These are phyloP conservation scores for Sphaerulina populicola DNA, from an alignment of 2,329 filamentous ascomycete species.

Conservation along the genomic window DNA sequence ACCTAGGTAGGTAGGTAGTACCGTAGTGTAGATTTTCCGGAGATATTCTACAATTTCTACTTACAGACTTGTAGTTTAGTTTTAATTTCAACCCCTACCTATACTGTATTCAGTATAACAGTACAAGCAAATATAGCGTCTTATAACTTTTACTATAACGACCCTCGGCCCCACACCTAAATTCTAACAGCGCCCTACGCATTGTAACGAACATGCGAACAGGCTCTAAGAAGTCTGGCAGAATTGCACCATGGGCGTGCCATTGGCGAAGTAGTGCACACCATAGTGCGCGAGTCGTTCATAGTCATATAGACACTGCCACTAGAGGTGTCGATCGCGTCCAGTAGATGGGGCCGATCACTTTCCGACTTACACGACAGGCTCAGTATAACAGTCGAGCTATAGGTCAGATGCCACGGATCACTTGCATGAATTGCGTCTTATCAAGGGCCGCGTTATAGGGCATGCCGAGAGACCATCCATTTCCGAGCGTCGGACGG, in stretches of 20 bases:
- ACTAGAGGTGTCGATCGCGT: not conserved
- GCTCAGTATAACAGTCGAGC: not conserved
- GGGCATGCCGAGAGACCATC: not conserved
- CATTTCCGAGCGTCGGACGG: not conserved
- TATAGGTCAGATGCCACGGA: not conserved
- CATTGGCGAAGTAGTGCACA: not conserved
- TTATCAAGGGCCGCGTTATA: not conserved
- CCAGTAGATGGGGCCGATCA: not conserved
- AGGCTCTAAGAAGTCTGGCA: slow-evolving; percentile 11
- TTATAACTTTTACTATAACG: no score
- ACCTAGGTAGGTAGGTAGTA: no score
- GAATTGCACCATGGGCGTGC: not conserved
- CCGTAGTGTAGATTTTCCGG: no score
- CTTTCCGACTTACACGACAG: not conserved
- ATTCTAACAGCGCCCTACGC: no score
- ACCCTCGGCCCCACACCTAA: no score
- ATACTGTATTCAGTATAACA: no score
- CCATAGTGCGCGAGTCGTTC: slow-evolving; percentile 3
- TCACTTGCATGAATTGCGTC: not conserved
- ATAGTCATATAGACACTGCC: slow-evolving; percentile 1
- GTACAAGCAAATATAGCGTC: no score
- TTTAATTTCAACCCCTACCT: no score
- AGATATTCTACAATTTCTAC: no score
- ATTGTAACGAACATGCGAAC: no score
- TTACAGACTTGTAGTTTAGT: no score